These are phyloP conservation scores for Obelidium mucronatum DNA, from an alignment of 192 early-diverging fungal species.

Conservation along the genomic window DNA sequence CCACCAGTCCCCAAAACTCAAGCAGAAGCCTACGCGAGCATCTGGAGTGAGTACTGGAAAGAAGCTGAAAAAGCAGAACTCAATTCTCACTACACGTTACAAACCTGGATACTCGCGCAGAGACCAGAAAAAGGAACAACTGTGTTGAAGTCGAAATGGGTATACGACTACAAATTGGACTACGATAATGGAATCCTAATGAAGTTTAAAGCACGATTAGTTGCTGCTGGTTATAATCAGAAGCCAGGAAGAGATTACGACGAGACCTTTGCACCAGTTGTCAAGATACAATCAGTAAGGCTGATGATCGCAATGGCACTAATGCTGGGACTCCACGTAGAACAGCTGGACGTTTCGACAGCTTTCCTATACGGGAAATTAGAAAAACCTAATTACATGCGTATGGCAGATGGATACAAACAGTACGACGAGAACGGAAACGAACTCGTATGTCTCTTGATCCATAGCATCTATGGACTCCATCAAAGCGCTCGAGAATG, in stretches of 20 bases:
- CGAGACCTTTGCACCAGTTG: slow-evolving; percentile 43
- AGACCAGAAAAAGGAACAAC: slow-evolving; percentile 14
- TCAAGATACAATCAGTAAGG: slow-evolving; percentile 13
- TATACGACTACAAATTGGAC: slow-evolving; percentile 35
- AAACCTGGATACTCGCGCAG: not conserved
- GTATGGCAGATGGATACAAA: not conserved
- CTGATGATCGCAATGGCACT: slow-evolving; percentile 18
- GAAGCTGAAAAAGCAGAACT: slow-evolving; percentile 14
- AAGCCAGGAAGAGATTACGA: slow-evolving; percentile 44
- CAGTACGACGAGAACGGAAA: not conserved
- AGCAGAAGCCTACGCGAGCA: not conserved
- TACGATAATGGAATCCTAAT: not conserved
- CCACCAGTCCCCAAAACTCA: not conserved
- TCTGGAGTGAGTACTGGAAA: not conserved
- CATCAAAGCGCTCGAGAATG: slow-evolving; percentile 20
- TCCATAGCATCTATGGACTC: slow-evolving; percentile 8
- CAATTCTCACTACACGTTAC: slow-evolving; percentile 1
- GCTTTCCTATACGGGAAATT: slow-evolving; percentile 19
- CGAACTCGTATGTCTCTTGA: not conserved
- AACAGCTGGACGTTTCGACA: not conserved
- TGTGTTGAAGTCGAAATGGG: slow-evolving; percentile 36
- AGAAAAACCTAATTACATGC: slow-evolving; percentile 22
- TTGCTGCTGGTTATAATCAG: slow-evolving; percentile 45
- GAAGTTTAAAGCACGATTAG: slow-evolving; percentile 46
- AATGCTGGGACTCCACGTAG: not conserved